phyloP scores from a whole-genome alignment of 2,329 filamentous ascomycete species.

The Aspergillus sclerotialis region DNA sequence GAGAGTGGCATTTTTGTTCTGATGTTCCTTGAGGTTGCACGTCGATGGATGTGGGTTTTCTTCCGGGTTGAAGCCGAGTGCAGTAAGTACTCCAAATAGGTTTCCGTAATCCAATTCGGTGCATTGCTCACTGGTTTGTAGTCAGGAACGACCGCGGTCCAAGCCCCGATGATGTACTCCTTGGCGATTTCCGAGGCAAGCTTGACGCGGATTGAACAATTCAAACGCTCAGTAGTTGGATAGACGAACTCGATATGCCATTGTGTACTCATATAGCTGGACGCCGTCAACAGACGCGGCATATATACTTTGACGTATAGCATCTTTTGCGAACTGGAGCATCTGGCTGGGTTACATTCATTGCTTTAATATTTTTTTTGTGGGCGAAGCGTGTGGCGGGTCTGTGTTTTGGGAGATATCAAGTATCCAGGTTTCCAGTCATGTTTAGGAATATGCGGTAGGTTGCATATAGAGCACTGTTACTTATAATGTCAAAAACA shows the following conservation, averaged over 20 bases:
- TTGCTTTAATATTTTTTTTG: constrained; percentile 4
- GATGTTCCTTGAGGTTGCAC: constrained; percentile 76
- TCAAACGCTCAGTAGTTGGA: too few species aligned
- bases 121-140: too few species aligned
- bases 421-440: too few species aligned
- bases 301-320: too few species aligned
- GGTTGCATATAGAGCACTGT: too few species aligned
- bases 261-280: too few species aligned
- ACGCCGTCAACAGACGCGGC: too few species aligned
- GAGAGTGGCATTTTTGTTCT: constrained; percentile 85
- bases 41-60: constrained; percentile 96
- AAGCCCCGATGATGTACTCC: constrained; percentile 62
- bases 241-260: too few species aligned
- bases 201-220: constrained; percentile 51
- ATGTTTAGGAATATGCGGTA: too few species aligned
- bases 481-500: too few species aligned
- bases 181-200: constrained; percentile 65
- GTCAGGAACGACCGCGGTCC: constrained; percentile 50
- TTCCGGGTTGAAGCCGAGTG: constrained; percentile 92
- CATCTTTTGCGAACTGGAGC: too few species aligned
- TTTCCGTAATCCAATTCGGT: constrained; percentile 2
- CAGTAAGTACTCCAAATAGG: constrained; percentile 45
- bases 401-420: constrained; percentile 4
- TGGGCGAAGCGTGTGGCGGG: constrained; percentile 8
- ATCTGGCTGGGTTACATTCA: not conserved